Evolutionary conservation across 768 basidiomycete species (phyloP).

Genomic region (Leccinum subtestaceum): DNA sequence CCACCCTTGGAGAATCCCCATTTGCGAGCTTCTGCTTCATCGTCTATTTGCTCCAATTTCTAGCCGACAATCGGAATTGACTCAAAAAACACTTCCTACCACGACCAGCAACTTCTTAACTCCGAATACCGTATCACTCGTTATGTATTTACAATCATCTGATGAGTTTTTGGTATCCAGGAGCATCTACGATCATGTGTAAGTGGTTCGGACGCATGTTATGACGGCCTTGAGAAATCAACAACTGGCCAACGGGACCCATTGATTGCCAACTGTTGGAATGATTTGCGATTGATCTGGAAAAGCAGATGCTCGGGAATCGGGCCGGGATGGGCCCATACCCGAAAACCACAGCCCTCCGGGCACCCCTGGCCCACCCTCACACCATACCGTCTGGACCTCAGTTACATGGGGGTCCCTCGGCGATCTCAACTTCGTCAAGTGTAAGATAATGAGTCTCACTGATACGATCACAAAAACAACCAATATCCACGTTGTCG

Average conservation of each 20-base stretch:
- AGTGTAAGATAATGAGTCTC: too few species aligned
- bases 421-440: too few species aligned
- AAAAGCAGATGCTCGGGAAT: constrained; percentile 40
- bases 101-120: constrained; percentile 77
- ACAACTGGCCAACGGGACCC: constrained; percentile 69
- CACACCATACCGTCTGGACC: too few species aligned
- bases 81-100: constrained; percentile 35
- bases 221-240: constrained; percentile 59
- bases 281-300: constrained; percentile 2
- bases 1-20: constrained; percentile 46
- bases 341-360: constrained; percentile 35
- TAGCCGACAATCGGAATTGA: background rate
- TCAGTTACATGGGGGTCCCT: too few species aligned
- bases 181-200: constrained; percentile 69
- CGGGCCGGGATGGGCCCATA: constrained; percentile 44
- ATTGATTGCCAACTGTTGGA: constrained; percentile 22
- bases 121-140: constrained; percentile 77
- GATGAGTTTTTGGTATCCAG: constrained; percentile 67
- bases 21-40: constrained; percentile 51
- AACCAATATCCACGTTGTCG: too few species aligned
- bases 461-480: too few species aligned
- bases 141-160: constrained; percentile 67
- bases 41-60: constrained; percentile 47
- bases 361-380: too few species aligned
- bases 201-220: constrained; percentile 78